Conservation (phyloP, 148 eudicot species). For the Rhododendron williamsianum region DNA sequence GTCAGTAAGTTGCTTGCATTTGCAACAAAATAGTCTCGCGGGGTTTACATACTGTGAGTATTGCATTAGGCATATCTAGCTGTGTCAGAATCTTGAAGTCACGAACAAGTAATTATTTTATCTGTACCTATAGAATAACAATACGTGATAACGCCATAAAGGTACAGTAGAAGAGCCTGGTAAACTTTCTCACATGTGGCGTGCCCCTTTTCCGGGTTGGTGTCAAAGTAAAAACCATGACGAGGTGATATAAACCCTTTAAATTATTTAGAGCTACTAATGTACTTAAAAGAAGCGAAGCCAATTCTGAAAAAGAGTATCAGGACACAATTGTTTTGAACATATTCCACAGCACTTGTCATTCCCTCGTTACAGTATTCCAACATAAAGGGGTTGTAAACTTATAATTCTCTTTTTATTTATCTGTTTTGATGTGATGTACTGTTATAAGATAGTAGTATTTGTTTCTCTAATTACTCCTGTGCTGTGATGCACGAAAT, state of each 20-base stretch:
- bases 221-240: background rate
- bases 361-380: background rate
- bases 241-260: background rate
- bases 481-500: background rate
- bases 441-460: background rate
- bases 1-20: background rate
- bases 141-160: background rate
- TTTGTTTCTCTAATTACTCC: background rate
- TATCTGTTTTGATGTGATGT: background rate
- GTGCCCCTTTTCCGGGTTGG: background rate
- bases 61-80: background rate
- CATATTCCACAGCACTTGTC: background rate
- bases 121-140: background rate
- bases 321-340: background rate
- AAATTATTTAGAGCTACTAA: background rate
- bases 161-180: background rate
- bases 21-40: background rate
- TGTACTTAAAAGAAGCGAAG: background rate
- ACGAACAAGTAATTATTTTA: background rate
- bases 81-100: background rate
- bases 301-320: background rate
- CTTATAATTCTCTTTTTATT: background rate
- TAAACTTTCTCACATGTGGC: background rate
- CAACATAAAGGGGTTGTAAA: background rate
- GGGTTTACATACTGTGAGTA: background rate